Base-by-base conservation (phyloP, 805 yeast genomes). In the Starmerella bacillaris region DNA sequence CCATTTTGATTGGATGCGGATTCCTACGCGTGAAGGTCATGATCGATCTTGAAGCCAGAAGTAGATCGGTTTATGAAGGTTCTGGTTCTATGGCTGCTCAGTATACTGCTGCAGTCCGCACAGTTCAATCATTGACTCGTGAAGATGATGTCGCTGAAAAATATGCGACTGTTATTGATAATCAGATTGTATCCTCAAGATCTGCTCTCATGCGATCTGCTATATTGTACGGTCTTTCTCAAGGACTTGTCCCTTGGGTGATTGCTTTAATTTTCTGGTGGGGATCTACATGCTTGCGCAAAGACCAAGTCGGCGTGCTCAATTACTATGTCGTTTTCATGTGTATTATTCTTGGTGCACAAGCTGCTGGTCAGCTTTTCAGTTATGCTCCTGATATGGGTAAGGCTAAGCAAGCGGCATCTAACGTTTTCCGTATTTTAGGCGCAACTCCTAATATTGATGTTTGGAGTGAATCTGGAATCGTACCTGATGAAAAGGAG, bases 301-400 rank as follows among this genome's bases (percentile, higher is more conserved):
- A 49, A 26, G 46, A 45, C 16, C 49, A 47, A 30, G 50, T 51
- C 19, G 41, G 48, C 4, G 38, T 57, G 8, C 45, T 51, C 37
- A 53, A 53, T 31, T 61, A 58, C 47, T 61, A 50, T 35, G 59
- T 58, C 18, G 60, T 61, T 15, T 59, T 56, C 42, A 49, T 53
- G 35, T 49, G 57, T 18, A 48, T 60, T 24, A 51, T 57, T n/a
- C 50, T 59, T 17, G 65, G 65, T 30, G 58, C 64, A 3, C 64
- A 60, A 39, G 47, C 59, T 5, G 65, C 65, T 9, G 65, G 64
- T 26, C 49, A 45, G 41, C 41, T 57, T 15, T 59, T 60, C 43
- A 55, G 60, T 6, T 59, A 53, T 37, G 57, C 65, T 2, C 63
- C 65, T 3, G 63, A 60, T 34, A 54, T 60, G 57, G 59, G 64